Conservation (phyloP, 495 filamentous ascomycete genomes). For the Neurospora sp. region DNA sequence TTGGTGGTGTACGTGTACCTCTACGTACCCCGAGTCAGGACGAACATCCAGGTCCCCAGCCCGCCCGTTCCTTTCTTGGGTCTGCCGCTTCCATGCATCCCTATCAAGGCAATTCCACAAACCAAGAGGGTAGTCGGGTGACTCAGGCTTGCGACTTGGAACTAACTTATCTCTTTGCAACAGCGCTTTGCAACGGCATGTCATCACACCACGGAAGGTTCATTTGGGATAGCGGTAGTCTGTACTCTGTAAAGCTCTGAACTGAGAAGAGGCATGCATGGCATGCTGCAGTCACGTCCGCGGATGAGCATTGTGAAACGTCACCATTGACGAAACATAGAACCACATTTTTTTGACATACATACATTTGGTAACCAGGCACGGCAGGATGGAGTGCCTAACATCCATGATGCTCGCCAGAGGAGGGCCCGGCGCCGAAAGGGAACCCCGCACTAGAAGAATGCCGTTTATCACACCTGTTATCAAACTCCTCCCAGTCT, state of each 20-base stretch:
- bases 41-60: background rate
- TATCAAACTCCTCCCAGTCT: background rate
- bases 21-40: background rate
- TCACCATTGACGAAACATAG: background rate
- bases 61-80: background rate
- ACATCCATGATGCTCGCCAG: background rate
- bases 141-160: background rate
- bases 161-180: background rate
- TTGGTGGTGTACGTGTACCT: background rate
- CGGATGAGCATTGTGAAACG: background rate
- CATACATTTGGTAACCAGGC: background rate
- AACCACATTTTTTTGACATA: background rate
- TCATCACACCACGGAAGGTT: background rate
- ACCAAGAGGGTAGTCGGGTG: background rate
- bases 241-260: background rate
- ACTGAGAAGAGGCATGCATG: background rate
- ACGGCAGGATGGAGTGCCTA: background rate
- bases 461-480: background rate
- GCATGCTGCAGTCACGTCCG: background rate
- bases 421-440: background rate
- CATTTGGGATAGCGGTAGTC: background rate
- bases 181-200: background rate
- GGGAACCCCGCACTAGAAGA: background rate
- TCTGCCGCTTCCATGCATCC: background rate
- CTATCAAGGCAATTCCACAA: background rate